phyloP scores from a whole-genome alignment of 73 alveolate genomes.

The Breviolum minutum region DNA sequence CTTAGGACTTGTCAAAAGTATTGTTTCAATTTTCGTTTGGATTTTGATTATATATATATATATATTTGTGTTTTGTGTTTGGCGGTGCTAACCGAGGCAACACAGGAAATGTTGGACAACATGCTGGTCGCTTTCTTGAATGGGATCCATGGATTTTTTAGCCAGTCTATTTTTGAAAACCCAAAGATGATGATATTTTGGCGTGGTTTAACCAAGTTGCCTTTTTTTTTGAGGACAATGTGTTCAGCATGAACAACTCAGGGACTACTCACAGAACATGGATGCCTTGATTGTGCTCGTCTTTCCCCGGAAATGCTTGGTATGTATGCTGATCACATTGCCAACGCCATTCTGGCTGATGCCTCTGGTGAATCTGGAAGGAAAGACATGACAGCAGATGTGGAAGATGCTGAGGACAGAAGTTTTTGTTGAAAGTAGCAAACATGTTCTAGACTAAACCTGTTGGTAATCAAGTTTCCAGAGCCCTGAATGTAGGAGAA shows the following conservation, averaged over 20 bases:
- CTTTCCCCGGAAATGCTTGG: background rate
- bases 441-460: too few species aligned
- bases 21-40: background rate
- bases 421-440: background rate
- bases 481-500: background rate
- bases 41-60: too few species aligned
- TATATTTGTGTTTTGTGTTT: background rate
- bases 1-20: too few species aligned
- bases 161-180: too few species aligned
- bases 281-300: background rate
- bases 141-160: background rate
- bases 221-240: background rate
- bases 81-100: background rate
- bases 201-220: background rate
- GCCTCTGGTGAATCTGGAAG: background rate
- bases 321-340: background rate
- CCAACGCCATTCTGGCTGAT: background rate
- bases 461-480: background rate
- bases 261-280: conserved; percentile 36
- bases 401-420: background rate
- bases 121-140: background rate
- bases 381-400: background rate
- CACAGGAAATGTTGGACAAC: background rate
- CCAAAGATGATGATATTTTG: background rate
- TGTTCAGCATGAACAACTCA: background rate